Evolutionary conservation across 2,329 filamentous ascomycete genomes (phyloP).

Genomic region (Xylariaceae sp.): DNA sequence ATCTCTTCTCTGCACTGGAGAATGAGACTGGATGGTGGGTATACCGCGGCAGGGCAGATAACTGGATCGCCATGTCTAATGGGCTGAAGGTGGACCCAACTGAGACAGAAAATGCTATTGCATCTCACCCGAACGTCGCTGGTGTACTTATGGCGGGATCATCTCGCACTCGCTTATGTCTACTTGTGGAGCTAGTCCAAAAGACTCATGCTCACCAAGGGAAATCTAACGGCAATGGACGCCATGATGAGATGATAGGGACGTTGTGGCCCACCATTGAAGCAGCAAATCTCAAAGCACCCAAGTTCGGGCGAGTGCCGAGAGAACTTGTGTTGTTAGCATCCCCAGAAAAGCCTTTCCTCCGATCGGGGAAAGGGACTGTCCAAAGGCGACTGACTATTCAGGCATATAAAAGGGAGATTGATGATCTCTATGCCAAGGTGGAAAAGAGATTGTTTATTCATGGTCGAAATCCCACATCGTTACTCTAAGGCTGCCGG

Average conservation of each 20-base stretch:
- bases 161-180: conserved; percentile 16
- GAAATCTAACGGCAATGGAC: too few species aligned
- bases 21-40: conserved; percentile 18
- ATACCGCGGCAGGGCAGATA: conserved; percentile 50
- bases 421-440: conserved; percentile 29
- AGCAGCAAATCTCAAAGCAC: conserved; percentile 12
- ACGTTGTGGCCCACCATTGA: conserved; percentile 20
- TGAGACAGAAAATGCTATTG: conserved; percentile 49
- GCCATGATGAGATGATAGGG: too few species aligned
- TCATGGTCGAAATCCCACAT: too few species aligned
- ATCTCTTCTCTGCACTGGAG: conserved; percentile 16
- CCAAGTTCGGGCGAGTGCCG: conserved; percentile 47
- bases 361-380: conserved; percentile 26
- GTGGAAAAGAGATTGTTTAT: conserved; percentile 29
- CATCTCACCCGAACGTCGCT: conserved; percentile 25
- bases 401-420: conserved; percentile 9
- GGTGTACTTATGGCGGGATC: conserved; percentile 23
- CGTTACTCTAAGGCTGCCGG: too few species aligned
- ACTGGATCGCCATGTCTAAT: conserved; percentile 50
- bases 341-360: conserved; percentile 17
- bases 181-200: conserved; percentile 23
- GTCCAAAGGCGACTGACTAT: conserved; percentile 18
- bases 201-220: conserved; percentile 1
- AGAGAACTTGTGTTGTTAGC: conserved; percentile 42
- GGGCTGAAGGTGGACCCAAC: conserved; percentile 47